Base-by-base conservation (phyloP, 2,329 filamentous ascomycete genomes). In the Aureobasidium leucospermi region DNA sequence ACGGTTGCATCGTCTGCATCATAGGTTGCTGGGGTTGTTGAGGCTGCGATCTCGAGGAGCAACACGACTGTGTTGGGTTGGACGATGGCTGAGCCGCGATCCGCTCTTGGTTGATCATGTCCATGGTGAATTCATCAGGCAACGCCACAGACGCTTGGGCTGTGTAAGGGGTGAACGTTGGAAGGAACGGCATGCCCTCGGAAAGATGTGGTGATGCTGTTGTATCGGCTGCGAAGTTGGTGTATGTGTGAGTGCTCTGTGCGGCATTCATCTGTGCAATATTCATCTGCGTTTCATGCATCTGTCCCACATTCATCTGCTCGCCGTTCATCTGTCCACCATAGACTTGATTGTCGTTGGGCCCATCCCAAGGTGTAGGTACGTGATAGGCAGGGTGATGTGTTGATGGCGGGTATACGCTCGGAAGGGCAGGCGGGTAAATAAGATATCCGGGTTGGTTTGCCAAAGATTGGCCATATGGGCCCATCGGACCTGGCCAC, bases 1-100 rank as follows among this genome's bases (percentile, higher is more conserved):
- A 52, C 6, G 16, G 28, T 16, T 34, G 8, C 8, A 15, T 15
- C 34, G 48, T 10, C n/a, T 11, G 13, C 23, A 31, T n/a, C 16
- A 52, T 42, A 16, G 52, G 39, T 23, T 38, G 51, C 6, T 13
- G 28, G 29, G 53, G 48, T 28, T 41, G 43, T 36, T 36, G 41
- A 16, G 58, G 29, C 39, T 58, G 57, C 8, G 29, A 23, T 5
- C 13, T 39, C 5, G 34, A 36, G 23, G 61, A 61, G 34, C 61
- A 63, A 41, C 61, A 63, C 28, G 59, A 60, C 45, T 61, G 59
- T 28, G 59, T 52, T 1, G 55, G 42, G 15, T 49, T 42, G 11
- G 39, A 16, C 31, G 43, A 53, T 58, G 56, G 41, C 36, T 57
- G 57, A 39, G 23, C 46, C 53, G 58, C 47, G n/a, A 41, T 11